phyloP scores from a whole-genome alignment of 495 filamentous ascomycete species.

The Hypoxylon subgilvum region DNA sequence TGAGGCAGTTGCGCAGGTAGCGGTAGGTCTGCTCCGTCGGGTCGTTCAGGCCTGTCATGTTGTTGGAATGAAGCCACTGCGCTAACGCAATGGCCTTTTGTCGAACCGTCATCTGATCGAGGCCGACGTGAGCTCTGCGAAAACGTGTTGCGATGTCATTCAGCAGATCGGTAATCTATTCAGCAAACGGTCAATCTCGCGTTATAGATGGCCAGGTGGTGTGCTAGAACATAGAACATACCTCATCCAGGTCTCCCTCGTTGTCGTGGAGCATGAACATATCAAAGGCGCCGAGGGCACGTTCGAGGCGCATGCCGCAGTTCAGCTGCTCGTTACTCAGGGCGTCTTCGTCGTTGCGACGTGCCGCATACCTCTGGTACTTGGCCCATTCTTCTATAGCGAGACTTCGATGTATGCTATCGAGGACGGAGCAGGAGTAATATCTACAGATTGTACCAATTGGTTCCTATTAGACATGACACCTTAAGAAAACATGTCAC shows the following conservation, averaged over 20 bases:
- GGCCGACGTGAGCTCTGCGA: conserved; percentile 52
- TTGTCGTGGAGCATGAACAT: conserved; percentile 79
- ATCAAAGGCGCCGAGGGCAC: conserved; percentile 80
- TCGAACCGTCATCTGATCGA: conserved; percentile 61
- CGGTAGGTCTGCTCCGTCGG: conserved; percentile 67
- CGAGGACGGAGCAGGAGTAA: conserved; percentile 73
- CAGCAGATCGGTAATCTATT: conserved; percentile 65
- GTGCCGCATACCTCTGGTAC: conserved; percentile 50
- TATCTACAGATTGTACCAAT: conserved; percentile 58
- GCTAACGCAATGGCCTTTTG: conserved; percentile 71
- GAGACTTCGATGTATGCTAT: conserved; percentile 78
- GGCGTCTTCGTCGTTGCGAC: conserved; percentile 48
- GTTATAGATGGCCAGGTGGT: neutral
- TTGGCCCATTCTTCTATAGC: conserved; percentile 78
- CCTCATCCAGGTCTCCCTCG: conserved; percentile 74
- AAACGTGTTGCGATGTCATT: conserved; percentile 67
- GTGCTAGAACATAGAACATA: conserved; percentile 42
- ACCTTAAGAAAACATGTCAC: neutral
- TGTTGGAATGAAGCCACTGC: conserved; percentile 66
- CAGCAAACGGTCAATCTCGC: neutral
- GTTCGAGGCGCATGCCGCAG: conserved; percentile 66
- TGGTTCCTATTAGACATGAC: conserved; percentile 3
- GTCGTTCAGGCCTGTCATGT: conserved; percentile 69
- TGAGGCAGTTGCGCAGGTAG: conserved; percentile 80
- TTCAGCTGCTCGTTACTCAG: conserved; percentile 38